phyloP scores from a whole-genome alignment of 345 rosid genomes.

The Gossypium thurberi region DNA sequence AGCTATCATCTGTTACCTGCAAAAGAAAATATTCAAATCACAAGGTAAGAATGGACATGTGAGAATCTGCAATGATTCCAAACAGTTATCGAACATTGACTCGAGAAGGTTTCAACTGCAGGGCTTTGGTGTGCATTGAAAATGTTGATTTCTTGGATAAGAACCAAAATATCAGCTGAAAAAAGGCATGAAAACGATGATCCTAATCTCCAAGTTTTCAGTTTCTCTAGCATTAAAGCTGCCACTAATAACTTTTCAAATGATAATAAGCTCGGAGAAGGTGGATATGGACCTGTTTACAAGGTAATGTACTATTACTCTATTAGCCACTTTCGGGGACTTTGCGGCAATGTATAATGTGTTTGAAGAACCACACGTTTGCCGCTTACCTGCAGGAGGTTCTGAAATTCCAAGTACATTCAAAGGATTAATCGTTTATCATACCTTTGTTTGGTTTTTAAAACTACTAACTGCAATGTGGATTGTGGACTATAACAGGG shows the following conservation, averaged over 20 bases:
- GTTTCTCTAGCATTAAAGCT: background rate
- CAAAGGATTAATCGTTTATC: too few relatives aligned
- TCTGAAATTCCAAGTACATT: too few relatives aligned
- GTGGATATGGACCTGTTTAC: constrained; percentile 21
- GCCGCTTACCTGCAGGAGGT: background rate
- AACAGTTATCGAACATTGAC: background rate
- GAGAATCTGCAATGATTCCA: background rate
- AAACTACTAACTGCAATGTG: background rate
- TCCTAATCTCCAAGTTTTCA: background rate
- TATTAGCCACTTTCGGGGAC: background rate
- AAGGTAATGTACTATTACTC: background rate
- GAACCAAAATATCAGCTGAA: background rate
- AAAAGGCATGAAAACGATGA: background rate
- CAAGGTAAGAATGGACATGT: background rate
- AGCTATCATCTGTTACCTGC: background rate
- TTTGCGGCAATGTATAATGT: background rate
- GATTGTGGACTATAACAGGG: background rate
- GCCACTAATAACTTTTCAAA: constrained; percentile 17
- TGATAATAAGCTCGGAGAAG: constrained; percentile 18
- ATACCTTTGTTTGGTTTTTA: background rate
- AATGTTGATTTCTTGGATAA: background rate
- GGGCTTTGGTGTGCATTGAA: background rate
- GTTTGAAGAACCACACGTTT: background rate
- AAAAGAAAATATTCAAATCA: background rate
- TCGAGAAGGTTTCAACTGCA: background rate